Evolutionary conservation across 441 rosid species (phyloP), one percentile per base, ranked within the genome.

Genomic region (Populus tomentosa): DNA sequence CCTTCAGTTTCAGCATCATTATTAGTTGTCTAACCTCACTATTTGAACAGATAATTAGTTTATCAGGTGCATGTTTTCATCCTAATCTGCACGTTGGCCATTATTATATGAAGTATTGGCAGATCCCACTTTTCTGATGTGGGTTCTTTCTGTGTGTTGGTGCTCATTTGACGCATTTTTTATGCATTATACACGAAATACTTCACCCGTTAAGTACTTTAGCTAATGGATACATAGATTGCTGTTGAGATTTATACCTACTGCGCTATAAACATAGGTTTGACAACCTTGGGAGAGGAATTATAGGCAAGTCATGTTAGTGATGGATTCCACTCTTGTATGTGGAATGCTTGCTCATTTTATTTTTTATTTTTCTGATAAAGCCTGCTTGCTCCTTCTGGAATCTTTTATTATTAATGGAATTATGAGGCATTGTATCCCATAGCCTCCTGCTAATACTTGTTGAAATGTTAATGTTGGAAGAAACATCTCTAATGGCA

Each of bases 1-100:
- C 68, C 61, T 40, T 64, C 16, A 9, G 56, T 63, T 11, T 68
- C 53, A 73, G 10, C 21, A 4, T 36, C 33, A 59, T 16, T 32
- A 16, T 40, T 38, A 9, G 38, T 10, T 7, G 20, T 18, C 28
- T 18, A 40, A 42, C 63, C 26, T 74, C 30, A 10, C 24, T 33
- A n/a, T 61, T 53, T 42, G 61, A 70, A 42, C n/a, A 70, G 20
- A 53, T 53, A 42, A 8, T 10, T 10, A 38, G 26, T 28, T 28
- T 30, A 32, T 20, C 35, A 11, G 40, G 14, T 72, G 24, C 69
- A 63, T 64, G 35, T 6, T 73, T 10, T 64, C 2, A 38, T 74
- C 66, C 42, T 36, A 64, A 74, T 36, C 33, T 73, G 68, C 53
- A 21, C n/a, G 40, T 62, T 63, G 69, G 23, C 21, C 76, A 61